Conservation (phyloP, 257 asterid species). For the Solanum dulcamara region DNA sequence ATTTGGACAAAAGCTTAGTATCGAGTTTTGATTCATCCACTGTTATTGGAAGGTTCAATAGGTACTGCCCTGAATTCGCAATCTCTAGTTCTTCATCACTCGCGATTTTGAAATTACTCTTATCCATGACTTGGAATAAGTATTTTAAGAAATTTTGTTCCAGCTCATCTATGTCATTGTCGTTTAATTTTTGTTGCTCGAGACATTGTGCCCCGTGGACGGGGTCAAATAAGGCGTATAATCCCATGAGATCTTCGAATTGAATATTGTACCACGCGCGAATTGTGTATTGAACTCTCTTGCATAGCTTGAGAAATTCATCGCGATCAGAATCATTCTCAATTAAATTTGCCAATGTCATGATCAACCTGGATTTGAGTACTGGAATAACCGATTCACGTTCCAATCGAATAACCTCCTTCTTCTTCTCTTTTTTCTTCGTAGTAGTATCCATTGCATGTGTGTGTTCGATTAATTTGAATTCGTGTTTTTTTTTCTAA, state of each 20-base stretch:
- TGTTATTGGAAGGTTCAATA: conserved; percentile 79
- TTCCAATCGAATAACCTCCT: conserved; percentile 83
- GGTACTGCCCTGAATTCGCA: conserved; percentile 86
- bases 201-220: conserved; percentile 66
- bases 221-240: conserved; percentile 93
- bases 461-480: not conserved
- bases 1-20: conserved; percentile 53
- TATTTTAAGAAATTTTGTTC: conserved; percentile 77
- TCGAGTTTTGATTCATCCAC: conserved; percentile 96
- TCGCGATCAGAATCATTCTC: conserved; percentile 77
- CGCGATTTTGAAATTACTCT: conserved; percentile 87
- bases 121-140: conserved; percentile 84
- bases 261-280: conserved; percentile 95
- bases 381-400: conserved; percentile 89
- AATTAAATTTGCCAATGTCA: conserved; percentile 78
- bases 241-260: conserved; percentile 98
- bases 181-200: conserved; percentile 73
- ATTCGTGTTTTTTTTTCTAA: not conserved
- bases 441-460: not conserved
- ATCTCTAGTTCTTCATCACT: conserved; percentile 76
- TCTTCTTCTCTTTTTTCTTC: conserved; percentile 15
- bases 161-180: conserved; percentile 55
- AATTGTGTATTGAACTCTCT: conserved; percentile 89
- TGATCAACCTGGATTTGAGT: conserved; percentile 79
- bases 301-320: conserved; percentile 84